A percentile compares a stretch with the other conserved stretches of the same genome.
Conservation (phyloP, 2,329 filamentous ascomycete species). For the Alternaria sp. region DNA sequence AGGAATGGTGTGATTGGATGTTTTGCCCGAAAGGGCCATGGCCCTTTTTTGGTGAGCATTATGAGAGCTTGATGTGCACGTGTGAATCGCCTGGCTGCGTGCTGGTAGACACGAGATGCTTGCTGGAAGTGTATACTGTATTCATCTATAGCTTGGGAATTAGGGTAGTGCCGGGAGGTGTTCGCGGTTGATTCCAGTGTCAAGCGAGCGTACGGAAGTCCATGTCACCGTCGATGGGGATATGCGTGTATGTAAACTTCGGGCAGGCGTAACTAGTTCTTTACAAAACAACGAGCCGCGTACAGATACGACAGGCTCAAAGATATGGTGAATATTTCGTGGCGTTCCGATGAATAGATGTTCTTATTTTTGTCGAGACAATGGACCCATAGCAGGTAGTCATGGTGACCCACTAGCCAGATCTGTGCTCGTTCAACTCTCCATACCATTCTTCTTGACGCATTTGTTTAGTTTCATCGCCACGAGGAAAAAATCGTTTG, state of each 20-base stretch:
- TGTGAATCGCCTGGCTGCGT: rapidly evolving
- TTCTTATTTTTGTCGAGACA: neutral
- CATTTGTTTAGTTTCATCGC: neutral
- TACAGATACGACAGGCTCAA: neutral
- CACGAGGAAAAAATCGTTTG: rapidly evolving
- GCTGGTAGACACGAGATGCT: neutral
- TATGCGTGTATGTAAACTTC: neutral
- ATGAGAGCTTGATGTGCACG: neutral
- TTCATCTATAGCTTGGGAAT: neutral
- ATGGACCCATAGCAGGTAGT: neutral
- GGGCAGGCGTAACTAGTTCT: neutral
- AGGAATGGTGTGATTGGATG: neutral
- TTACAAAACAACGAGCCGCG: neutral
- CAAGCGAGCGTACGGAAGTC: neutral
- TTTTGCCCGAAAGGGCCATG: neutral
- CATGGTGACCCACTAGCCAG: neutral
- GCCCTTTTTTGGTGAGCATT: conserved; percentile 1
- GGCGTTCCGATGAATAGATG: neutral
- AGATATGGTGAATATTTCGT: neutral
- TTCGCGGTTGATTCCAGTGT: neutral
- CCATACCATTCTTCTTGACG: neutral
- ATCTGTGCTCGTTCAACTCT: neutral
- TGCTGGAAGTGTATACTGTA: neutral
- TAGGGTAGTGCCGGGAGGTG: neutral
- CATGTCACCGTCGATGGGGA: neutral